phyloP scores from a whole-genome alignment of 192 early-diverging fungal species.

The Coemansia sp. region DNA sequence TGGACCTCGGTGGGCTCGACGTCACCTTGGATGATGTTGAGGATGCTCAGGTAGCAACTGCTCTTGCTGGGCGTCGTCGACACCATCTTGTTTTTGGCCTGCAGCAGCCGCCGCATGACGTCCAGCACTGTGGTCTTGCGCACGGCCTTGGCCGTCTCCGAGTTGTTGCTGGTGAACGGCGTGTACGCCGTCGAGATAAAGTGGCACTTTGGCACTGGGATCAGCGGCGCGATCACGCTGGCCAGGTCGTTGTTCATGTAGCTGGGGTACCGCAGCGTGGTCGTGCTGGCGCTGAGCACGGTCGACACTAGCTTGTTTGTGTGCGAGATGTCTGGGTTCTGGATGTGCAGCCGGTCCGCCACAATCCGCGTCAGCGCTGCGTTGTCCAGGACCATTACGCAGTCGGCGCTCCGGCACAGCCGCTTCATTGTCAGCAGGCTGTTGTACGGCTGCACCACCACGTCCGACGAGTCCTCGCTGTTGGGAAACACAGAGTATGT shows the following conservation, averaged over 20 bases:
- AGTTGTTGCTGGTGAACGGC: constrained; percentile 90
- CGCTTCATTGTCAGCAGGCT: constrained; percentile 88
- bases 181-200: constrained; percentile 94
- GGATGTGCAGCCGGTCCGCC: constrained; percentile 85
- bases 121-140: constrained; percentile 96
- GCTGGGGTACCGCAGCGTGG: constrained; percentile 93
- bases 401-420: constrained; percentile 87
- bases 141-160: constrained; percentile 86
- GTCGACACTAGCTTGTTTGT: constrained; percentile 98
- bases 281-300: constrained; percentile 95
- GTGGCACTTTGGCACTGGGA: constrained; percentile 97
- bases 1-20: constrained; percentile 99
- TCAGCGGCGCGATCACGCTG: constrained; percentile 88
- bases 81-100: constrained; percentile 97
- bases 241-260: constrained; percentile 99
- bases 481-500: constrained; percentile 99
- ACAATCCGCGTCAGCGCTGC: constrained; percentile 90
- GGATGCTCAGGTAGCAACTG: constrained; percentile 94
- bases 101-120: constrained; percentile 93
- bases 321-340: constrained; percentile 91
- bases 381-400: constrained; percentile 95
- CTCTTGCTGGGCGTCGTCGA: constrained; percentile 85
- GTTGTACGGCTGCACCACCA: constrained; percentile 98
- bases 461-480: constrained; percentile 85
- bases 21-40: constrained; percentile 99